A percentile compares a stretch with the other conserved stretches of the same genome.
Conservation (phyloP, 176 grass and related monocot species). For the Oryza rufipogon region DNA sequence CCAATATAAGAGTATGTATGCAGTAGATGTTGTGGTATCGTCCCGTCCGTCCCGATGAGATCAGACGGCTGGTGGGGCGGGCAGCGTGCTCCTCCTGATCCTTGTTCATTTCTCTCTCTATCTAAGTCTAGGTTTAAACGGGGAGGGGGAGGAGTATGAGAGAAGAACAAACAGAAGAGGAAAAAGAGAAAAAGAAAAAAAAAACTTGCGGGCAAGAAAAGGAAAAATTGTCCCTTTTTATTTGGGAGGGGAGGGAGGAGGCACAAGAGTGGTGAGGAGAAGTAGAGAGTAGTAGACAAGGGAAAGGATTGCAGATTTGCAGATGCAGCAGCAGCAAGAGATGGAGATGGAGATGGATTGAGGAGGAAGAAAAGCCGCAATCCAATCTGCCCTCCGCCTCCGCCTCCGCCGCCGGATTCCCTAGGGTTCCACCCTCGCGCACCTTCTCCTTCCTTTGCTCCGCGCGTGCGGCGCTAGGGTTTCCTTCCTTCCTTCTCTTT, state of each 20-base stretch:
- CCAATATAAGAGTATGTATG: too few relatives aligned
- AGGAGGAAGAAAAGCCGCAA: neutral
- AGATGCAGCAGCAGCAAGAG: neutral
- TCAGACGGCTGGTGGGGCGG: too few relatives aligned
- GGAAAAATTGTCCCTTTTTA: neutral
- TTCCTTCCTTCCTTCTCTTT: neutral
- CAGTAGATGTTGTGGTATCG: too few relatives aligned
- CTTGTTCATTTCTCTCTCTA: too few relatives aligned
- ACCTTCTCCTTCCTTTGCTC: slow-evolving; percentile 25
- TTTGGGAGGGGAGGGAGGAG: too few relatives aligned
- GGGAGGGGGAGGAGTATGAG: neutral
- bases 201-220: neutral
- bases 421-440: slow-evolving; percentile 16
- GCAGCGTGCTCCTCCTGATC: too few relatives aligned
- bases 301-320: neutral
- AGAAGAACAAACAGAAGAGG: neutral
- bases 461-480: slow-evolving; percentile 46
- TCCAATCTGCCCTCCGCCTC: neutral
- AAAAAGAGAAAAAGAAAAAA: neutral
- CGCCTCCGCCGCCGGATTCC: neutral
- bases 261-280: too few relatives aligned
- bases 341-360: neutral
- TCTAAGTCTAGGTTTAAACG: neutral
- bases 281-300: neutral
- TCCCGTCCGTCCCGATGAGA: too few relatives aligned